Evolutionary conservation across 225 moss, liverwort and hornwort species (phyloP).

Genomic region (Marchantia polymorpha): DNA sequence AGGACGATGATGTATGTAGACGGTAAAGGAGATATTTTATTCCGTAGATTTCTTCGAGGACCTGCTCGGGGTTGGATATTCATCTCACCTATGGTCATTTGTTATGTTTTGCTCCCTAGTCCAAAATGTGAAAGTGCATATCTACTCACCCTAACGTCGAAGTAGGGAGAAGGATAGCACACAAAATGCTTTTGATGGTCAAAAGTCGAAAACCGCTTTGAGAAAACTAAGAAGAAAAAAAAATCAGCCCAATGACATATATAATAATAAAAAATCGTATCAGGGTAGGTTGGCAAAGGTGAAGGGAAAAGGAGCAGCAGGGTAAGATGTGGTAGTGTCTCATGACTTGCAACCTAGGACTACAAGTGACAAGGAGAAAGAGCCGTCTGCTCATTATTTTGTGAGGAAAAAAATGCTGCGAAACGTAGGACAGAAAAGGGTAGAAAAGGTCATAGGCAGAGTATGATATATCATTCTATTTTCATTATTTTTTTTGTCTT

Average conservation of each 20-base stretch:
- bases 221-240: too few relatives aligned
- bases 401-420: not conserved
- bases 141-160: not conserved
- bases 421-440: not conserved
- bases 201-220: too few relatives aligned
- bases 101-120: not conserved
- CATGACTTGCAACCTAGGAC: too few relatives aligned
- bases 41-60: too few relatives aligned
- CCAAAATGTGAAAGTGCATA: not conserved
- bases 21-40: too few relatives aligned
- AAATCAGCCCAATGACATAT: too few relatives aligned
- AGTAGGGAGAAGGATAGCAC: not conserved
- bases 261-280: not conserved
- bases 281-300: not conserved
- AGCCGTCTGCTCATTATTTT: not conserved
- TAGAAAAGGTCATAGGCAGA: too few relatives aligned
- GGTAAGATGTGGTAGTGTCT: too few relatives aligned
- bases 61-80: too few relatives aligned
- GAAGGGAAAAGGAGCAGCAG: not conserved
- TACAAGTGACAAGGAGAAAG: not conserved
- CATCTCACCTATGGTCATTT: not conserved
- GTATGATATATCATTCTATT: constrained; percentile 7
- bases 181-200: too few relatives aligned
- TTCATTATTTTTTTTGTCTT: not conserved
- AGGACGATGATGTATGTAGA: too few relatives aligned